These are phyloP conservation scores for Saturnispora quitensis DNA, from an alignment of 805 yeast genomes.

Conservation along the genomic window DNA sequence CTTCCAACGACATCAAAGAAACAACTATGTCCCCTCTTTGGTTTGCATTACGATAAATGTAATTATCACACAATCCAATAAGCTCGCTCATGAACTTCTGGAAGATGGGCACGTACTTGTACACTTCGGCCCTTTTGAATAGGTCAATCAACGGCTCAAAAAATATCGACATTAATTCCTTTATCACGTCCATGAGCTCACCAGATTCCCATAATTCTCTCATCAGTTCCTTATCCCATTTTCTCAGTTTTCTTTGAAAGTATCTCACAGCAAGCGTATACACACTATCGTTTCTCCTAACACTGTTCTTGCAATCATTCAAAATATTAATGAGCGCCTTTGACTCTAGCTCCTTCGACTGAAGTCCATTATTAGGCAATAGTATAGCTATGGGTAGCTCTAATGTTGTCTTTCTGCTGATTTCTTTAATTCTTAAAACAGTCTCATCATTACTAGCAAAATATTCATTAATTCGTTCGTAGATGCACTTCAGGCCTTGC, in stretches of 20 bases:
- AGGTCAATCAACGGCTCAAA: slow-evolving; percentile 67
- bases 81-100: slow-evolving; percentile 62
- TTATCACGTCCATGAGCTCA: slow-evolving; percentile 63
- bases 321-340: slow-evolving; percentile 2
- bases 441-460: slow-evolving; percentile 19
- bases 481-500: slow-evolving; percentile 5
- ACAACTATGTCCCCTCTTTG: slow-evolving; percentile 51
- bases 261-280: slow-evolving; percentile 50
- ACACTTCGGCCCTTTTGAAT: slow-evolving; percentile 57
- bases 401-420: slow-evolving; percentile 15
- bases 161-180: slow-evolving; percentile 61
- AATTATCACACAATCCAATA: slow-evolving; percentile 42
- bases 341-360: slow-evolving; percentile 1
- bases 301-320: slow-evolving; percentile 9
- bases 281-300: slow-evolving; percentile 12
- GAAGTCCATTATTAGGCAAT: slow-evolving; percentile 10
- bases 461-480: slow-evolving; percentile 25
- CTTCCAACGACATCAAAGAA: slow-evolving; percentile 53
- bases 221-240: slow-evolving; percentile 66
- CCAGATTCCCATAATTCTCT: slow-evolving; percentile 81
- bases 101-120: slow-evolving; percentile 54
- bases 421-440: slow-evolving; percentile 25
- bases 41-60: slow-evolving; percentile 37
- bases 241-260: slow-evolving; percentile 54
- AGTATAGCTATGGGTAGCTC: slow-evolving; percentile 11